Percentiles rank a stretch among this genome's conserved stretches.
Conservation (phyloP, 2,329 filamentous ascomycete genomes). For the Ascochyta viciae-villosae region DNA sequence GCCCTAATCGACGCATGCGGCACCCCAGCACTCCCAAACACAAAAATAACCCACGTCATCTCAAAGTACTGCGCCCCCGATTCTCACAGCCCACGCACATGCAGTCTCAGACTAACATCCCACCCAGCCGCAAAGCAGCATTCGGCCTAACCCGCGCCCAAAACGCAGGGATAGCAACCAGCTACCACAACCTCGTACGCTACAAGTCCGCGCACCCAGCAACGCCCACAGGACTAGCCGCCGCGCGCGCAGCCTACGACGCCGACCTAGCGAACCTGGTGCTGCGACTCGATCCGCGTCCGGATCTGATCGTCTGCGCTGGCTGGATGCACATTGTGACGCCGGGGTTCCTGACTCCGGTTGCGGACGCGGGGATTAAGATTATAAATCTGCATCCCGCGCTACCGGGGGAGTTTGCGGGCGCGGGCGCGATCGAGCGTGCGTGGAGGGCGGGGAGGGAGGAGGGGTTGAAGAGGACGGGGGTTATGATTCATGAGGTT, state of each 20-base stretch:
- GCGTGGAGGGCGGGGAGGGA: constrained; percentile 76
- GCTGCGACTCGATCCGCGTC: constrained; percentile 61
- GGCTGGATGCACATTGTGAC: constrained; percentile 90
- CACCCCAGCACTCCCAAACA: constrained; percentile 56
- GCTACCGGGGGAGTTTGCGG: constrained; percentile 76
- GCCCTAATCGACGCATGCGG: constrained; percentile 71
- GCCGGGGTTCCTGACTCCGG: constrained; percentile 70
- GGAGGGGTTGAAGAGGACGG: constrained; percentile 71
- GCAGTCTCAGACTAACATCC: not conserved
- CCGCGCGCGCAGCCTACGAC: constrained; percentile 74
- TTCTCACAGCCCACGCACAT: not conserved
- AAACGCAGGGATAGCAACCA: constrained; percentile 70
- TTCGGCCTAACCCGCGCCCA: constrained; percentile 69
- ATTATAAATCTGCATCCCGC: constrained; percentile 87
- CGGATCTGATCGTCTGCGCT: constrained; percentile 77
- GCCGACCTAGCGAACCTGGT: constrained; percentile 74
- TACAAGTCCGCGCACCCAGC: constrained; percentile 71
- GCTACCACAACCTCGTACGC: constrained; percentile 81
- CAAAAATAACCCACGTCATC: constrained; percentile 68
- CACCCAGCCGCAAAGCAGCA: constrained; percentile 59
- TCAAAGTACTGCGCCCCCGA: constrained; percentile 48
- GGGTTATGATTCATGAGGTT: constrained; percentile 91
- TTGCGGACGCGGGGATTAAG: constrained; percentile 66
- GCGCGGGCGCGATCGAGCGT: constrained; percentile 77
- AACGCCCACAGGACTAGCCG: constrained; percentile 50